Evolutionary conservation across 495 filamentous ascomycete genomes (phyloP).

Genomic region (Daldinia childiae): DNA sequence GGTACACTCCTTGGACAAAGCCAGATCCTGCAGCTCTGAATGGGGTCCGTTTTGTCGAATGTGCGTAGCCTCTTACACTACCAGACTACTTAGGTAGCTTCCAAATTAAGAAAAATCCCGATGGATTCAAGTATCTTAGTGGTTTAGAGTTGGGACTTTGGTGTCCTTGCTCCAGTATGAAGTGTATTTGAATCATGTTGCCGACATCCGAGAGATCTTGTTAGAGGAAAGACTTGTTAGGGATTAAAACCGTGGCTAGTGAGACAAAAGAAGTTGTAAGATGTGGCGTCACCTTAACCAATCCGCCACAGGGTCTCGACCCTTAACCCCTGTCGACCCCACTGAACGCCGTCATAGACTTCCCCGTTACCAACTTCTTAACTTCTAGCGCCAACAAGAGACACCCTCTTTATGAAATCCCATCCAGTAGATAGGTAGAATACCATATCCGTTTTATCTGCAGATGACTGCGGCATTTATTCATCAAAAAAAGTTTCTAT

Average conservation of each 20-base stretch:
- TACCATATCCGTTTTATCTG: conserved; percentile 11
- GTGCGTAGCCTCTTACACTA: not conserved
- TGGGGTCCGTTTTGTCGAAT: not conserved
- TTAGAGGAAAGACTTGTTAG: not conserved
- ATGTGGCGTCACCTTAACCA: conserved; percentile 35
- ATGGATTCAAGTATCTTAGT: not conserved
- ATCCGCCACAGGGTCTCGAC: conserved; percentile 3
- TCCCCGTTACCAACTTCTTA: conserved; percentile 28
- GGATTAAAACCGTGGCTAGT: conserved; percentile 31
- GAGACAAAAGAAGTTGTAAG: not conserved
- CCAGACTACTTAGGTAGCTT: not conserved
- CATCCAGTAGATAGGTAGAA: not conserved
- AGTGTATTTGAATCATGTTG: conserved; percentile 16
- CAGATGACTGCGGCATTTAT: not conserved
- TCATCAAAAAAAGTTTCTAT: not conserved
- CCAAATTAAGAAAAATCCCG: conserved; percentile 12
- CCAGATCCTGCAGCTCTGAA: conserved; percentile 11
- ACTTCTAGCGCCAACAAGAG: not conserved
- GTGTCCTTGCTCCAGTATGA: conserved; percentile 5
- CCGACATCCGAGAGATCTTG: conserved; percentile 26
- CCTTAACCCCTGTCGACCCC: not conserved
- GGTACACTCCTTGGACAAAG: conserved; percentile 6
- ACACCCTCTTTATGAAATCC: not conserved
- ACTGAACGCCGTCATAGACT: conserved; percentile 44
- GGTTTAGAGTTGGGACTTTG: not conserved